Base-by-base conservation (phyloP, 768 basidiomycete genomes). In the Vishniacozyma victoriae region DNA sequence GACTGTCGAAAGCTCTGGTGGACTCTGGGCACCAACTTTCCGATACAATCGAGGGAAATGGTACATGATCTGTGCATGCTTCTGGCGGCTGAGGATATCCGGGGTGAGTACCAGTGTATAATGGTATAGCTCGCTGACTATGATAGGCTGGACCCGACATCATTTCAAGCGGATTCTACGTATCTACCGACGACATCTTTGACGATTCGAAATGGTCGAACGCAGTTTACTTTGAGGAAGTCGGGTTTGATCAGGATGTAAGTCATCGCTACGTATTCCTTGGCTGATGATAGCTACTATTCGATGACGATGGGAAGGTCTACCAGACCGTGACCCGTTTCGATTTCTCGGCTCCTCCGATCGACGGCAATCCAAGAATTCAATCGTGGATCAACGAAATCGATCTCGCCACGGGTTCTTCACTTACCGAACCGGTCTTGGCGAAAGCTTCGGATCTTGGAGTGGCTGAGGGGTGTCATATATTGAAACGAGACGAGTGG, bases 381-480 rank as follows among this genome's bases (percentile, higher is more conserved):
- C 19, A 33, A 14, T 31, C 40, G 12, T 54, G 29, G 20, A 40
- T 38, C 20, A 36, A 39, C 49, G 44, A 55, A 44, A 50, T 55
- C 43, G 54, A 55, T 35, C 26, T 55, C 23, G 33, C 27, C 3
- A 50, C 54, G 7, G 54, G 54, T 5, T 24, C 23, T 13, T 49
- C 48, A 13, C 42, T 54, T 22, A 39, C 42, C 20, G 35, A 20
- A n/a, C 52, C 52, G 31, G 41, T 43, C 15, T 44, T 54, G 5
- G 29, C 44, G 15, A 44, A 44, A 22, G 43, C 35, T 7, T 54
- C 52, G 9, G 18, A 24, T 11, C 43, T 54, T 4, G 48, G 18
- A 20, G 47, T 66, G 22, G 61, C 64, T 19, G 67, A 69, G 40
- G 67, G 56, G n/a, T 62, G 58, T 16, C 67, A 69, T 38, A 51